These are phyloP conservation scores for Ascoidea rubescens DNA, from an alignment of 805 yeast genomes.

Conservation along the genomic window DNA sequence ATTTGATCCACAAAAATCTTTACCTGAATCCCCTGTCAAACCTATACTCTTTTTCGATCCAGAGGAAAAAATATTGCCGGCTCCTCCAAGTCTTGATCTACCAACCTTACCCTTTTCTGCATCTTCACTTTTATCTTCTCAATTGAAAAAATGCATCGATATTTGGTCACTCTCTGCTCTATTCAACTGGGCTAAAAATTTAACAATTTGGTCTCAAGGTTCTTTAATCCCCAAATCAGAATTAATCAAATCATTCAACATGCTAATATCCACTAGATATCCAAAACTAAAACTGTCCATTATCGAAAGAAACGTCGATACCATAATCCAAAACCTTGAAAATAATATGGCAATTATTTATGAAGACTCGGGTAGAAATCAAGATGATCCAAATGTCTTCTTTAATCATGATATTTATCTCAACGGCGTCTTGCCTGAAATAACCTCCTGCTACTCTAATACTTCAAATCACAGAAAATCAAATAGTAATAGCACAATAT, in stretches of 20 bases:
- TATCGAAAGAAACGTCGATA: conserved; percentile 36
- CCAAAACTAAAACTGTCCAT: conserved; percentile 35
- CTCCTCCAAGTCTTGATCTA: conserved; percentile 26
- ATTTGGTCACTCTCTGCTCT: conserved; percentile 34
- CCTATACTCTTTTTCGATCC: neutral
- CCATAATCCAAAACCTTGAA: conserved; percentile 28
- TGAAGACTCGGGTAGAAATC: conserved; percentile 8
- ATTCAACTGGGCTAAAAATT: conserved; percentile 39
- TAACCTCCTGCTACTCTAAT: conserved; percentile 19
- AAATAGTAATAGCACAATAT: conserved; percentile 4
- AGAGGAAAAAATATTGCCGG: conserved; percentile 12
- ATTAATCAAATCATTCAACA: conserved; percentile 37
- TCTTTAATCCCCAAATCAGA: conserved; percentile 34
- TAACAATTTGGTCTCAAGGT: conserved; percentile 39
- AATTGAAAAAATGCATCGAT: conserved; percentile 30
- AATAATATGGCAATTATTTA: conserved; percentile 27
- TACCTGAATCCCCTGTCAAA: neutral
- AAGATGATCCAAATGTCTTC: conserved; percentile 1
- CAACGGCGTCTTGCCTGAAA: conserved; percentile 21
- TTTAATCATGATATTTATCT: conserved; percentile 18
- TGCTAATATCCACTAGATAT: conserved; percentile 34
- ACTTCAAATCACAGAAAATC: conserved; percentile 5
- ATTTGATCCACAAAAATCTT: neutral
- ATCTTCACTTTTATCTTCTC: conserved; percentile 30
- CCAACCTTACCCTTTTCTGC: conserved; percentile 48